Conservation (phyloP, 2,329 filamentous ascomycete species). For the Aspergillus pseudoterreus region DNA sequence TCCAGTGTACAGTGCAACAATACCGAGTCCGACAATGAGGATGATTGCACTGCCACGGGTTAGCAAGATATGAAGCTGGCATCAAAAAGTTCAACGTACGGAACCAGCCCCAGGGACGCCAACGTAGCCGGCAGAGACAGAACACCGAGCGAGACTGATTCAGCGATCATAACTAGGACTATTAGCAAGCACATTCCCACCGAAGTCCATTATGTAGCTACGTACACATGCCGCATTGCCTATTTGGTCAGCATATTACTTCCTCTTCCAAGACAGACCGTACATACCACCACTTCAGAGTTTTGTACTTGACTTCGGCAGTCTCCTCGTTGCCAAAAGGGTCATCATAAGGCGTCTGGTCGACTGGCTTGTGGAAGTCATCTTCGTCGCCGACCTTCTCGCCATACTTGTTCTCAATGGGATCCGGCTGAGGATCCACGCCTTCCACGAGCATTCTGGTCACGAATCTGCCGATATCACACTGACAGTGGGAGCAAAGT, state of each 20-base stretch:
- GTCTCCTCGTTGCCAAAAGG: constrained; percentile 31
- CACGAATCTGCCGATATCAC: not conserved
- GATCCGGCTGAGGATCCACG: constrained; percentile 5
- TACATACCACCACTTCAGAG: constrained; percentile 39
- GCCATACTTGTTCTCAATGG: constrained; percentile 12
- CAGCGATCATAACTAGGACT: constrained; percentile 50
- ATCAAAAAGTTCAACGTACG: constrained; percentile 27
- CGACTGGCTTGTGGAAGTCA: constrained; percentile 11
- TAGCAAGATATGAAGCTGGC: not conserved
- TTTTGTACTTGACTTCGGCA: constrained; percentile 46
- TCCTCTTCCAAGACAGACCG: constrained; percentile 15
- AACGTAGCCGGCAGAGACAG: constrained; percentile 52
- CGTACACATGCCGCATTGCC: constrained; percentile 38
- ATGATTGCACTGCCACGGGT: constrained; percentile 44
- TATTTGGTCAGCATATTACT: constrained; percentile 16
- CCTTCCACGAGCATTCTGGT: constrained; percentile 9
- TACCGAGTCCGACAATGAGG: constrained; percentile 52
- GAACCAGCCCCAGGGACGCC: constrained; percentile 49
- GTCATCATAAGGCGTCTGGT: constrained; percentile 15
- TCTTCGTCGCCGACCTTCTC: constrained; percentile 9
- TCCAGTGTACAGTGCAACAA: constrained; percentile 57
- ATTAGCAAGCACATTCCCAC: not conserved
- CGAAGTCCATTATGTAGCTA: not conserved
- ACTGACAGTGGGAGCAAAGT: not conserved
- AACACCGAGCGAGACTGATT: constrained; percentile 56